Base-by-base conservation (phyloP, 2,329 filamentous ascomycete genomes). In the Talaromyces piceae region DNA sequence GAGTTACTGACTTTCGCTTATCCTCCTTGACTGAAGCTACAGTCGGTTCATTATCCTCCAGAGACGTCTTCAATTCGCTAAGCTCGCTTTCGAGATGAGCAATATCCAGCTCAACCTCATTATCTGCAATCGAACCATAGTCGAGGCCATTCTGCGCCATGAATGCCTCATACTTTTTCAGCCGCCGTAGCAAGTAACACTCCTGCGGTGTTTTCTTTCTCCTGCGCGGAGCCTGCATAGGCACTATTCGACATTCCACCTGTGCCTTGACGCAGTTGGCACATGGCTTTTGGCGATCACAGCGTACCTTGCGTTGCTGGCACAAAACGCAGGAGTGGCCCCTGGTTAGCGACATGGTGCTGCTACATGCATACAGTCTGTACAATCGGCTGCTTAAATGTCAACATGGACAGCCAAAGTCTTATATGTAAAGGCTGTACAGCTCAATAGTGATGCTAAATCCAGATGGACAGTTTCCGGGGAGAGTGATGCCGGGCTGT, bases 281-380 rank as follows among this genome's bases (percentile, higher is more conserved):
- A 62, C 85, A 88, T 23, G 84, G 84, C 66, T 83, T 83, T 60
- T 77, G 80, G 67, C 83, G 84, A 67, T 87, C 82, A 67, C 85
- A 88, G 52, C 82, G 82, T 45, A 88, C 79, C 65, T 88, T 88
- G 52, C 84, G 79, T 63, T 85, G 83, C 64, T 88, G 86, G 62
- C 87, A 91, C 20, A 83, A 74, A 11, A 88, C 76, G 60, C 87
- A 91, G 30, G 84, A 62, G 33, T 47, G 45, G 16, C 45, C 45
- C 28, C 45, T 30, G 8, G 45, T 47, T 9, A 47, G 16, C 8
- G 22, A 37, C 45, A 47, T 47, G 26, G 12, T 13, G 28, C 22
- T 11, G 39, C 18, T 37, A 8, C 22, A 16, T 13, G 11, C 8
- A 43, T 43, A 22, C 9, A 30, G 7, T 7, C 28, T 30, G 28